A percentile compares a stretch with the other conserved stretches of the same genome.
Evolutionary conservation across 2,329 filamentous ascomycete species (phyloP).

Genomic region (Madurella mycetomatis): DNA sequence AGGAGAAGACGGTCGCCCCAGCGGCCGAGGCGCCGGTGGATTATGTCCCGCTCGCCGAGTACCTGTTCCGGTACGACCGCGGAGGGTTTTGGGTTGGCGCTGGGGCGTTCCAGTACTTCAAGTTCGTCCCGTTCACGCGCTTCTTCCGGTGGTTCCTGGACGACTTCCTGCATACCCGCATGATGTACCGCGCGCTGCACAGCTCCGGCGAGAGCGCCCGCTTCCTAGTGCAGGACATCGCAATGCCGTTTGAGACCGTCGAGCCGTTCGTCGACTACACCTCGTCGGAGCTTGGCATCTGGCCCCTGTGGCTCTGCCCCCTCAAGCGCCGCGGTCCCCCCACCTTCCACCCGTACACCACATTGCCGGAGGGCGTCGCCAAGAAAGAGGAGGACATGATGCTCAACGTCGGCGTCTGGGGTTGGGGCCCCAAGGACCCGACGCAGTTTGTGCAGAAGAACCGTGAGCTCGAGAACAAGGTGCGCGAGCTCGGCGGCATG

Average conservation of each 20-base stretch:
- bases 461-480: conserved; percentile 64
- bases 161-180: conserved; percentile 68
- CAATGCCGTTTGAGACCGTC: conserved; percentile 49
- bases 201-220: conserved; percentile 59
- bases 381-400: conserved; percentile 33
- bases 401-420: conserved; percentile 73
- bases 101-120: conserved; percentile 64
- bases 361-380: conserved; percentile 25
- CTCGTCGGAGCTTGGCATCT: conserved; percentile 47
- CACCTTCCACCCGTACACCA: conserved; percentile 53
- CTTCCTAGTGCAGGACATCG: conserved; percentile 66
- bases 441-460: conserved; percentile 65
- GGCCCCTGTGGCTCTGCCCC: conserved; percentile 58
- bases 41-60: conserved; percentile 64
- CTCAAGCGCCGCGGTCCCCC: conserved; percentile 45
- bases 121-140: conserved; percentile 57
- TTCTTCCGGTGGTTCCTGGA: conserved; percentile 65
- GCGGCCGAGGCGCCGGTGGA: conserved; percentile 35
- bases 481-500: conserved; percentile 65
- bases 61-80: conserved; percentile 72
- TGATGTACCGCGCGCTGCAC: conserved; percentile 69
- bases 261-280: conserved; percentile 55
- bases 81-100: conserved; percentile 70
- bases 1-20: conserved; percentile 36
- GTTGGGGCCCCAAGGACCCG: conserved; percentile 58